phyloP scores from a whole-genome alignment of 805 yeast genomes.

The Middelhovenomyces tepae region DNA sequence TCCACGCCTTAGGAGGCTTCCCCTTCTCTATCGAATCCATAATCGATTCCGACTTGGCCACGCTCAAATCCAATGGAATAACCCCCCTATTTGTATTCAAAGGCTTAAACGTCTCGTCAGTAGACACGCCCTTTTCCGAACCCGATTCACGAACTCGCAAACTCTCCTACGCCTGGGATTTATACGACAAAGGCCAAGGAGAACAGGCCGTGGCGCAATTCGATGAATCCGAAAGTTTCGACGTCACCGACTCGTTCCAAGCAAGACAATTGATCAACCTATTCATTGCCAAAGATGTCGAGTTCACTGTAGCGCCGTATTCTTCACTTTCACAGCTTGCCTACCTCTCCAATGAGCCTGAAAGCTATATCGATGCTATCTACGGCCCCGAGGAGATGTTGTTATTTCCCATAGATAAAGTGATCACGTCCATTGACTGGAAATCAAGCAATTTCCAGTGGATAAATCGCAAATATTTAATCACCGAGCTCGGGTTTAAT shows the following conservation, averaged over 20 bases:
- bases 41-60: constrained; percentile 53
- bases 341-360: constrained; percentile 45
- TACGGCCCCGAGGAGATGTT: constrained; percentile 80
- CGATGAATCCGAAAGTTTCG: constrained; percentile 19
- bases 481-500: constrained; percentile 50
- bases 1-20: constrained; percentile 75
- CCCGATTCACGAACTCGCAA: constrained; percentile 23
- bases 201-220: constrained; percentile 22
- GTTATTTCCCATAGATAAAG: constrained; percentile 54
- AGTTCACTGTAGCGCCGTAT: constrained; percentile 74
- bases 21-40: constrained; percentile 52
- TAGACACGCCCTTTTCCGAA: constrained; percentile 19
- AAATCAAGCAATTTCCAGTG: constrained; percentile 56
- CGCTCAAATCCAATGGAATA: constrained; percentile 51
- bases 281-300: constrained; percentile 47
- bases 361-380: constrained; percentile 56
- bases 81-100: constrained; percentile 75
- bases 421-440: constrained; percentile 65
- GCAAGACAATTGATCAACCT: constrained; percentile 32
- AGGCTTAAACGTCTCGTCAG: constrained; percentile 45
- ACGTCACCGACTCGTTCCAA: constrained; percentile 12
- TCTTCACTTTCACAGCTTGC: constrained; percentile 72
- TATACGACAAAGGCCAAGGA: constrained; percentile 29
- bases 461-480: constrained; percentile 48
- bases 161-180: constrained; percentile 39